These are phyloP conservation scores for Ilex aquifolium DNA, from an alignment of 257 asterid genomes.

Conservation along the genomic window DNA sequence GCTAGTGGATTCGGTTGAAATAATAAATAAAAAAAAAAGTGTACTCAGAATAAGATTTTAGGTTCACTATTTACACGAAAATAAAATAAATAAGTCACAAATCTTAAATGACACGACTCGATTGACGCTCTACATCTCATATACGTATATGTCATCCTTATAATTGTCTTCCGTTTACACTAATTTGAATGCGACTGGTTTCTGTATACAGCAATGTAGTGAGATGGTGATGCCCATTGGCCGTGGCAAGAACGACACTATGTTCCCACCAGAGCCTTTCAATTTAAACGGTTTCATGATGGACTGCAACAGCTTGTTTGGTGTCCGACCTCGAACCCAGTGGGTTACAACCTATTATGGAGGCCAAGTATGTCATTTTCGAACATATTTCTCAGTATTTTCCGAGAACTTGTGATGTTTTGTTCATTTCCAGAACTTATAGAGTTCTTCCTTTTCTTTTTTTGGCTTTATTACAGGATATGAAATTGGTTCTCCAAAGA, in stretches of 20 bases:
- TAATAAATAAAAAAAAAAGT: too few species aligned
- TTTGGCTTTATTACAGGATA: constrained; percentile 26
- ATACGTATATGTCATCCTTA: too few species aligned
- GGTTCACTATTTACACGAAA: too few species aligned
- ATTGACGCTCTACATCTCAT: too few species aligned
- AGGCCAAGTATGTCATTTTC: constrained; percentile 25
- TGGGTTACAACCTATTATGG: constrained; percentile 47
- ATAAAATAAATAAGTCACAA: too few species aligned
- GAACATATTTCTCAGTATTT: too few species aligned
- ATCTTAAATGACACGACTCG: too few species aligned
- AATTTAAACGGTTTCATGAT: constrained; percentile 1
- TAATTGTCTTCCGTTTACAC: too few species aligned
- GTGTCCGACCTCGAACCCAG: constrained; percentile 39
- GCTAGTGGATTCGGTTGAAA: too few species aligned
- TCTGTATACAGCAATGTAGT: constrained; percentile 25
- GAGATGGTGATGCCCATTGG: constrained; percentile 42
- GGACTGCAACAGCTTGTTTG: constrained; percentile 17
- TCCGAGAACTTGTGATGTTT: too few species aligned
- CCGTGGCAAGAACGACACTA: constrained; percentile 23
- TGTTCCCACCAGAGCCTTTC: constrained; percentile 34
- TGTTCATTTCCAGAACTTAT: neutral
- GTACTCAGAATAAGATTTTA: too few species aligned
- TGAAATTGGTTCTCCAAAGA: constrained; percentile 29
- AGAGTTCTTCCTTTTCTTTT: neutral
- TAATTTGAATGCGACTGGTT: neutral